Conservation (phyloP, 441 rosid species). For the Brassica hybrid region DNA sequence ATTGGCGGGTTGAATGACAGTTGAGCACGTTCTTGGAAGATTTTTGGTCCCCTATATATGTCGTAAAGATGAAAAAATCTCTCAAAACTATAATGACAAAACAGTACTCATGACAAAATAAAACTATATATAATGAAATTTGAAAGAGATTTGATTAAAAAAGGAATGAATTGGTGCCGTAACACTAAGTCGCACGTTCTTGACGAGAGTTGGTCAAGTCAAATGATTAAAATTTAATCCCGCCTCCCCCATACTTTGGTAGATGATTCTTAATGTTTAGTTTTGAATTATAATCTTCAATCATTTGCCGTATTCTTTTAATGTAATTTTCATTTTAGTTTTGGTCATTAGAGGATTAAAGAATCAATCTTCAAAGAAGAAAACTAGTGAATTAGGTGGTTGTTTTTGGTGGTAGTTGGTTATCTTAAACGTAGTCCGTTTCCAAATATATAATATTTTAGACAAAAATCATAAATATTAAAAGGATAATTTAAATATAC, state of each 20-base stretch:
- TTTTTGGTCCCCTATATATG: conserved; percentile 1
- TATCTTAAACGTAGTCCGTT: not conserved
- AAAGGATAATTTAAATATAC: too few relatives aligned
- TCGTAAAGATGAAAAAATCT: conserved; percentile 36
- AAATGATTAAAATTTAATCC: conserved; percentile 34
- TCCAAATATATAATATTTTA: too few relatives aligned
- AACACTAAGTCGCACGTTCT: conserved; percentile 48
- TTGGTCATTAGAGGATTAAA: conserved; percentile 6
- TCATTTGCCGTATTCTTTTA: conserved; percentile 5
- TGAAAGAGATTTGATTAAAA: conserved; percentile 9
- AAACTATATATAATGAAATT: conserved; percentile 1
- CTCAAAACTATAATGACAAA: not conserved
- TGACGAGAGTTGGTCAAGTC: conserved; percentile 39
- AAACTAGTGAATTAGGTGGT: conserved; percentile 9
- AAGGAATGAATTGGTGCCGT: conserved; percentile 36
- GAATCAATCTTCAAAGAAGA: not conserved
- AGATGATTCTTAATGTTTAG: conserved; percentile 7
- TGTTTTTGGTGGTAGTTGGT: not conserved
- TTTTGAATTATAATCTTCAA: not conserved
- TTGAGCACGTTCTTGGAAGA: conserved; percentile 38
- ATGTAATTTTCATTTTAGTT: not conserved
- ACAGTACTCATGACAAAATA: conserved; percentile 8
- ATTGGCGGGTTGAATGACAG: conserved; percentile 27
- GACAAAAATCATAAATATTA: too few relatives aligned
- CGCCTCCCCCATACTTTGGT: conserved; percentile 38